phyloP scores from a whole-genome alignment of 306 rosid genomes.

The Styphnolobium japonicum region DNA sequence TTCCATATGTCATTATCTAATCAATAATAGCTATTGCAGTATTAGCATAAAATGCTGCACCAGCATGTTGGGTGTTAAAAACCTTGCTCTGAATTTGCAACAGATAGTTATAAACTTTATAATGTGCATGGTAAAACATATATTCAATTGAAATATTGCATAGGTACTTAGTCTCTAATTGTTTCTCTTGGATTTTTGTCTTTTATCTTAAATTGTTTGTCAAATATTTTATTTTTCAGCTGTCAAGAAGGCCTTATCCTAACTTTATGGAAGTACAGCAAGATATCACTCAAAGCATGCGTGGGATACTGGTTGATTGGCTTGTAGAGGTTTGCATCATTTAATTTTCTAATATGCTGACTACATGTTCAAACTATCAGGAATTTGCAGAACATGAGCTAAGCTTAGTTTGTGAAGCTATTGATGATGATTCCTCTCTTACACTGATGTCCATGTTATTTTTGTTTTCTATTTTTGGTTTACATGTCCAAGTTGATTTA shows the following conservation, averaged over 20 bases:
- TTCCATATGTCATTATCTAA: neutral
- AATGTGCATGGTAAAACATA: neutral
- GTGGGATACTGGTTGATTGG: constrained; percentile 91
- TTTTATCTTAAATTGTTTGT: neutral
- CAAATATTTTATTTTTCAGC: constrained; percentile 43
- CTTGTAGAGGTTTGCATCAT: constrained; percentile 80
- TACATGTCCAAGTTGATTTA: neutral
- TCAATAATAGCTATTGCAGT: neutral
- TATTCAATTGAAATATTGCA: neutral
- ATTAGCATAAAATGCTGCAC: neutral
- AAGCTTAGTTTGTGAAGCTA: neutral
- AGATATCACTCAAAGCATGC: constrained; percentile 85
- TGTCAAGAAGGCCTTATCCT: constrained; percentile 69
- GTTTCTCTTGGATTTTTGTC: constrained; percentile 15
- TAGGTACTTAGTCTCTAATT: neutral
- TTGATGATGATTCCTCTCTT: neutral
- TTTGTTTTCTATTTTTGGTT: neutral
- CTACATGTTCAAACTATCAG: neutral
- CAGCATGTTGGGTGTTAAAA: neutral
- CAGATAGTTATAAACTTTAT: neutral
- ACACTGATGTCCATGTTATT: neutral
- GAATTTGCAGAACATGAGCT: neutral
- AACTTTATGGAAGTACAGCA: constrained; percentile 69
- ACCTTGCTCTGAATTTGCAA: neutral
- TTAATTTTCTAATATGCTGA: constrained; percentile 11